Base-by-base conservation (phyloP, 2,329 filamentous ascomycete species). In the Calonectria pseudoturangicola region DNA sequence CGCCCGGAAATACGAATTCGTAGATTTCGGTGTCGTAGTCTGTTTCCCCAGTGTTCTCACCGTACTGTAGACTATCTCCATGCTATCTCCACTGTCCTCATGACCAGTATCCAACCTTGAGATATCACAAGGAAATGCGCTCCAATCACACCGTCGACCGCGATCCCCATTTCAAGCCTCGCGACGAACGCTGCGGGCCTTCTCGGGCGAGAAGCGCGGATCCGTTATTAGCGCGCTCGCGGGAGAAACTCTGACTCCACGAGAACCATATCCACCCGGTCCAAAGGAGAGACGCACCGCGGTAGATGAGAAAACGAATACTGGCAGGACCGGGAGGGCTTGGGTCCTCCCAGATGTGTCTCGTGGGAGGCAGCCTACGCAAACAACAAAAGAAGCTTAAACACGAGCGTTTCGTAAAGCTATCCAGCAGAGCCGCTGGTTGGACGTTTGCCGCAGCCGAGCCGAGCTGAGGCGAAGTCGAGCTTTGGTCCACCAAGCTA, bases 231-330 rank as follows among this genome's bases (percentile, higher is more conserved):
- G 75, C 72, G 73, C 75, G 73, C 74, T 76, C 77, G 67, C 58
- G 74, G 73, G 68, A 39, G 56, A 54, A 50, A 43, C 66, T 73
- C 64, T 76, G 74, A 68, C 71, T 79, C 75, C 74, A 79, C 73
- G 77, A 73, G 36, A 18, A 39, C 47, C 51, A 67, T 71, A 77
- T 80, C 78, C 78, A 79, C 78, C 71, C 78, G 78, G 78, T 76
- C 78, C 72, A 79, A 80, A 36, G 78, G 77, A 78, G 75, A 71
- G 75, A 66, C 58, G 28, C 36, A 64, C 36, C n/a, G 54, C 63
- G 58, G 70, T 68, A 66, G 43, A 48, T n/a, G 21, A 27, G n/a
- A n/a, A 56, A 63, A 70, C 74, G 71, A 70, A 69, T 72, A 70
- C 77, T 73, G 71, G 63, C 65, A 58, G 21, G 33, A 47, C 68